Evolutionary conservation across 805 yeast species (phyloP).

Genomic region (Monosporozyma unispora): DNA sequence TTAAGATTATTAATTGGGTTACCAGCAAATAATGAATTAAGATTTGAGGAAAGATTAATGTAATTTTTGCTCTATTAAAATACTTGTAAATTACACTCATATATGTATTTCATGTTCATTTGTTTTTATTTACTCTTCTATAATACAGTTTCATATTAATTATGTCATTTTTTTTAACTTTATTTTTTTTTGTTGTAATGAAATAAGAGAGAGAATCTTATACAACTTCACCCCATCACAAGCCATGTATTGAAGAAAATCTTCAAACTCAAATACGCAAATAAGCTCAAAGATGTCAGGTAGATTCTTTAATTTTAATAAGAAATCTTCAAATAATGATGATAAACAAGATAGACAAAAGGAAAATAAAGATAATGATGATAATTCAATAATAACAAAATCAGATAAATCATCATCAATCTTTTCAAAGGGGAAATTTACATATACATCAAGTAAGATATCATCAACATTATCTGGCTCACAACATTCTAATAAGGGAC

Average conservation of each 20-base stretch:
- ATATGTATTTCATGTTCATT: not conserved
- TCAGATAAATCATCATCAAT: constrained; percentile 17
- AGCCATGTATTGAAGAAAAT: no score
- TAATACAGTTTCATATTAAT: no score
- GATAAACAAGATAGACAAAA: not conserved
- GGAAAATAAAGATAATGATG: not conserved
- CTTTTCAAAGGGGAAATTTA: constrained; percentile 21
- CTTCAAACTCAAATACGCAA: no score
- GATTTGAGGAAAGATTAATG: constrained; percentile 76
- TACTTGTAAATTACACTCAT: not conserved
- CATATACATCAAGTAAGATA: constrained; percentile 16
- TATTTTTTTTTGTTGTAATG: no score
- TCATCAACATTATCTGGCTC: constrained; percentile 1
- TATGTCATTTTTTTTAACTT: no score
- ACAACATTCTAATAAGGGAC: not conserved
- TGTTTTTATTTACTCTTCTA: no score
- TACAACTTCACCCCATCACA: no score
- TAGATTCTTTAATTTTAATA: not conserved
- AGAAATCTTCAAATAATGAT: not conserved
- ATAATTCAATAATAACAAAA: not conserved
- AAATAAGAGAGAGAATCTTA: no score
- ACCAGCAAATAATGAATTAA: constrained; percentile 81
- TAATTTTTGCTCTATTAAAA: not conserved
- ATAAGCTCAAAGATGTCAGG: constrained; percentile 3
- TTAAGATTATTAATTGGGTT: constrained; percentile 83